A percentile compares a stretch with the other conserved stretches of the same genome.
Conservation (phyloP, 1,139 yeast species). For the Geotrichum phurueaensis region DNA sequence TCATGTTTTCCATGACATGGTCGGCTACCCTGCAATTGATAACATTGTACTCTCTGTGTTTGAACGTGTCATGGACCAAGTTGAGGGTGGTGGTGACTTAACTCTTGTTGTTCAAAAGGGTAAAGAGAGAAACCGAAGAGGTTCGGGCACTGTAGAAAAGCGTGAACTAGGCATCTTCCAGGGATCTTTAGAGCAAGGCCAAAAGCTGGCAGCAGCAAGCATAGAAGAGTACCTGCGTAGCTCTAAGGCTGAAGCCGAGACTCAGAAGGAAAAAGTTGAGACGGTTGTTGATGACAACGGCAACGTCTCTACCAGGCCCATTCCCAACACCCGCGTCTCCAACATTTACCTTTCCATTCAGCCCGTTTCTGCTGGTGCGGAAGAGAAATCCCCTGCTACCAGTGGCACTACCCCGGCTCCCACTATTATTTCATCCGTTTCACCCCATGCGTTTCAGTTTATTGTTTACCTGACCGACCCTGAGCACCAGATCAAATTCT, state of each 20-base stretch:
- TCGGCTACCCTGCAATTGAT: slow-evolving; percentile 63
- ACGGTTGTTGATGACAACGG: slow-evolving; percentile 19
- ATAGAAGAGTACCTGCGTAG: slow-evolving; percentile 54
- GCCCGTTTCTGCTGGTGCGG: slow-evolving; percentile 44
- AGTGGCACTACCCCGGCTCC: slow-evolving; percentile 23
- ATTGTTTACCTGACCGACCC: slow-evolving; percentile 70
- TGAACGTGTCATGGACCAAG: slow-evolving; percentile 80
- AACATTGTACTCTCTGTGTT: slow-evolving; percentile 62
- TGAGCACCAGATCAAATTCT: slow-evolving; percentile 65
- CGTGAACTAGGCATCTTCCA: slow-evolving; percentile 62
- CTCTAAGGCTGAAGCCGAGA: slow-evolving; percentile 35
- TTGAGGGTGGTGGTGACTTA: slow-evolving; percentile 70
- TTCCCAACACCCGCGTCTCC: slow-evolving; percentile 41
- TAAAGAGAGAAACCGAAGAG: slow-evolving; percentile 36
- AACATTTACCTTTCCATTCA: slow-evolving; percentile 76
- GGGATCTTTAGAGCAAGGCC: slow-evolving; percentile 82
- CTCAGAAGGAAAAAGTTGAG: slow-evolving; percentile 10
- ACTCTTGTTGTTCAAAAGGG: slow-evolving; percentile 47
- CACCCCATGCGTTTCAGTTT: slow-evolving; percentile 52
- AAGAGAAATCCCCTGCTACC: slow-evolving; percentile 37
- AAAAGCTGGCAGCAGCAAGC: slow-evolving; percentile 80
- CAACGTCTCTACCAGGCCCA: slow-evolving; percentile 55
- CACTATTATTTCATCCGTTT: slow-evolving; percentile 24
- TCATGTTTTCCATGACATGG: slow-evolving; percentile 78
- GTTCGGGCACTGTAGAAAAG: slow-evolving; percentile 34